Evolutionary conservation across 106 monocot genomes (phyloP).

Genomic region (Acanthochlamys bracteata): DNA sequence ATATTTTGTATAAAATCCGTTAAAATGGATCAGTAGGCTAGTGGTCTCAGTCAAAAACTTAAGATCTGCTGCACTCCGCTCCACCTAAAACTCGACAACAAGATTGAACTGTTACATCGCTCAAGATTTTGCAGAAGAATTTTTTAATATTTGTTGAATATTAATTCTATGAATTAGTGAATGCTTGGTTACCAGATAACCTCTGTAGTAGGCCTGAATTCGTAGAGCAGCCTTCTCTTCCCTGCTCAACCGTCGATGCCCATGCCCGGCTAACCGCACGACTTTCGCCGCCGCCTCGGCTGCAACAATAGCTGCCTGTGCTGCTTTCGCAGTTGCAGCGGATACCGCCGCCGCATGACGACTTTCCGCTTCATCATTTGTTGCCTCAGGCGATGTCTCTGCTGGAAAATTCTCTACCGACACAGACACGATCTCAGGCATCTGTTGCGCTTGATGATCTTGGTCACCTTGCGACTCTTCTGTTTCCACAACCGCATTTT

Average conservation of each 20-base stretch:
- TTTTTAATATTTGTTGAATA: no score
- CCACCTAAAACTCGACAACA: no score
- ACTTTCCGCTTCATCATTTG: slow-evolving; percentile 22
- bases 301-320: slow-evolving; percentile 46
- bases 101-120: no score
- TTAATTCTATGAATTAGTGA: neutral
- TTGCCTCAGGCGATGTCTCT: slow-evolving; percentile 44
- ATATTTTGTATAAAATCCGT: no score
- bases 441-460: slow-evolving; percentile 10
- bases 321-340: slow-evolving; percentile 37
- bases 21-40: no score
- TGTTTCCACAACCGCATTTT: neutral
- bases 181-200: slow-evolving; percentile 49
- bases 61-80: no score
- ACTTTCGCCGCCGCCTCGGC: slow-evolving; percentile 53
- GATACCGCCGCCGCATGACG: slow-evolving; percentile 29
- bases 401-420: slow-evolving; percentile 59
- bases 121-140: no score
- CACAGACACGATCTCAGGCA: slow-evolving; percentile 57
- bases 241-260: slow-evolving; percentile 24
- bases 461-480: slow-evolving; percentile 13
- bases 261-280: slow-evolving; percentile 38
- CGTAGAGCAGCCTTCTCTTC: slow-evolving; percentile 59
- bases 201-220: slow-evolving; percentile 74
- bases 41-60: no score